phyloP scores from a whole-genome alignment of 345 rosid genomes.

The Balakata baccata region DNA sequence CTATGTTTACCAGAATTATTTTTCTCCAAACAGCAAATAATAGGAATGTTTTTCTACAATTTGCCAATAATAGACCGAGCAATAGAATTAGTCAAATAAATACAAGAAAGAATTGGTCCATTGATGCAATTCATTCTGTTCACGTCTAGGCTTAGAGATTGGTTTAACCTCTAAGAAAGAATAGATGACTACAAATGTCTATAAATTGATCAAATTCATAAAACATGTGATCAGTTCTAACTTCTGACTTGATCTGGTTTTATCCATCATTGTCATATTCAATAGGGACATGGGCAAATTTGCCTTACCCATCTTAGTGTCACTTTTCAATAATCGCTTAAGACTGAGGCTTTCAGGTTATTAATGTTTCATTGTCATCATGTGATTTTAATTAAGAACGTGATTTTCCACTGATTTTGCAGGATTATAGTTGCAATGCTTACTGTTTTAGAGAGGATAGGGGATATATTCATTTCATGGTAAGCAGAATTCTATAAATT shows the following conservation, averaged over 20 bases:
- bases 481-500: conserved; percentile 23
- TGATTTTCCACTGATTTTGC: conserved; percentile 17
- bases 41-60: neutral
- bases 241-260: neutral
- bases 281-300: neutral
- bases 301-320: neutral
- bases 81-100: neutral
- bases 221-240: neutral
- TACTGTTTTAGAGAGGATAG: conserved; percentile 63
- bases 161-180: neutral
- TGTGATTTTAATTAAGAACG: neutral
- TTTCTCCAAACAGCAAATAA: conserved; percentile 4
- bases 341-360: neutral
- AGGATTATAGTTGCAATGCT: conserved; percentile 82
- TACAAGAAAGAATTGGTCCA: neutral
- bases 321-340: neutral
- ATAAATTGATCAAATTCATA: neutral
- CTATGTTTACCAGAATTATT: neutral
- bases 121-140: neutral
- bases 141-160: neutral
- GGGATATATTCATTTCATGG: conserved; percentile 70
- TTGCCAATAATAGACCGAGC: neutral
- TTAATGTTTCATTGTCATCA: neutral
- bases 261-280: conserved; percentile 1
- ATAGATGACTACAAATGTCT: neutral